Evolutionary conservation across 768 basidiomycete genomes (phyloP), one percentile per base, ranked within the genome.

Genomic region (Pleurotus salmoneostramineus): DNA sequence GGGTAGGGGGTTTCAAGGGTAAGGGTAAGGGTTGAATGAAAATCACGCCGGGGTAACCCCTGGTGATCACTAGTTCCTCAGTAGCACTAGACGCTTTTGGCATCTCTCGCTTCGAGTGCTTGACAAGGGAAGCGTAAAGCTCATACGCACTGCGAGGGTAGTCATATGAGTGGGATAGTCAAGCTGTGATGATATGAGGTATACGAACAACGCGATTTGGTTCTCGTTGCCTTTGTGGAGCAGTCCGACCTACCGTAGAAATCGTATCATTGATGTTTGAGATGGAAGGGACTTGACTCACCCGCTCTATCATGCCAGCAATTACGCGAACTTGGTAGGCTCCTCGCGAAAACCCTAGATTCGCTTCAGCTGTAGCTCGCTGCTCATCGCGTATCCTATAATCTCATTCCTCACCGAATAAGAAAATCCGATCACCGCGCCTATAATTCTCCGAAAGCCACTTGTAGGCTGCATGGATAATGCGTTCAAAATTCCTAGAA

Each of bases 321-420:
- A 79, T 54, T 0, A 68, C 73, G 33, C 78, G 71, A 4, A 72
- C 75, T 62, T 79, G 79, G 59, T 77, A 80, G 14, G 76, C 79
- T 4, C 77, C 78, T n/a, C 78, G 77, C 1, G 78, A 79, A 61
- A 75, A 79, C 2, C 77, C 77, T 79, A 6, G 4, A 33, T 27
- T 1, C 42, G 14, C 17, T 1, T 27, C 42, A 52, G 5, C 17
- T 5, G 5, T 32, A 17, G n/a, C n/a, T n/a, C n/a, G n/a, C n/a
- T n/a, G 15, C 21, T 4, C 11, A 33, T n/a, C 14, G 11, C 10
- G 27, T 40, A 40, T 10, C 37, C 37, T 3, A 8, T 2, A n/a
- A 40, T 10, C 3, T 1, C 37, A 1, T 1, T 10, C 2, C 63
- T 50, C 37, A 71, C 76, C 77, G 32, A 78, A 76, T 11, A 78